These are phyloP conservation scores for Komagataella pseudopastoris DNA, from an alignment of 805 yeast genomes.

Conservation along the genomic window DNA sequence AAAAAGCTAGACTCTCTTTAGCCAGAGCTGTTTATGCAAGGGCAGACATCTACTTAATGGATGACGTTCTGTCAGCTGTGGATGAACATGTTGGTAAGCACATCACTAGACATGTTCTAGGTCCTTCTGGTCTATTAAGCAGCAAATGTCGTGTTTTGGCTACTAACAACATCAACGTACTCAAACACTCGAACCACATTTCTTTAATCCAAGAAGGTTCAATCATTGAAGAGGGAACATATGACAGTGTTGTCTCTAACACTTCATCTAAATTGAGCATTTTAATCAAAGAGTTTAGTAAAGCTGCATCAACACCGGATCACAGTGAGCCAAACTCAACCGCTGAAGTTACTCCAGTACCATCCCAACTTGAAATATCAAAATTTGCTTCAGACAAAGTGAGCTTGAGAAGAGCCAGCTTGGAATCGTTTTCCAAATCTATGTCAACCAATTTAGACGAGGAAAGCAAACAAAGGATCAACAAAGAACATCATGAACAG, in stretches of 20 bases:
- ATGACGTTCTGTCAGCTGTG: constrained; percentile 89
- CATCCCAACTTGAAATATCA: background rate
- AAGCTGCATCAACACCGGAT: constrained; percentile 4
- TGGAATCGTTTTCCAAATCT: constrained; percentile 24
- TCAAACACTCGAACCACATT: constrained; percentile 60
- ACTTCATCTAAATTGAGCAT: constrained; percentile 35
- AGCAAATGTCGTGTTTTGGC: constrained; percentile 69
- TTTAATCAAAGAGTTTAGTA: constrained; percentile 53
- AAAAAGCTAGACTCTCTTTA: constrained; percentile 81
- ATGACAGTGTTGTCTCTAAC: constrained; percentile 31
- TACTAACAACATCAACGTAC: constrained; percentile 75
- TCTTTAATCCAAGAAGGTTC: constrained; percentile 59
- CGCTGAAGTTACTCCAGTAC: background rate
- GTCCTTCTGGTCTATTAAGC: constrained; percentile 64
- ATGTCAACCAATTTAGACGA: constrained; percentile 22
- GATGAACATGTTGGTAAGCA: constrained; percentile 92
- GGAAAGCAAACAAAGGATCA: constrained; percentile 23
- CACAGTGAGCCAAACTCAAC: background rate
- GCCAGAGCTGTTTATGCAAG: constrained; percentile 92
- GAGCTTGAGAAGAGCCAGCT: constrained; percentile 52
- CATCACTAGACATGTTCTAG: constrained; percentile 68
- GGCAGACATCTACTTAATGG: constrained; percentile 78
- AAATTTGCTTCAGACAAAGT: constrained; percentile 17
- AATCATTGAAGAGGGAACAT: constrained; percentile 53
- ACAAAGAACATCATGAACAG: constrained; percentile 76